Evolutionary conservation across 139 green algal genomes (phyloP).

Genomic region (Axilococcus clingmanii): DNA sequence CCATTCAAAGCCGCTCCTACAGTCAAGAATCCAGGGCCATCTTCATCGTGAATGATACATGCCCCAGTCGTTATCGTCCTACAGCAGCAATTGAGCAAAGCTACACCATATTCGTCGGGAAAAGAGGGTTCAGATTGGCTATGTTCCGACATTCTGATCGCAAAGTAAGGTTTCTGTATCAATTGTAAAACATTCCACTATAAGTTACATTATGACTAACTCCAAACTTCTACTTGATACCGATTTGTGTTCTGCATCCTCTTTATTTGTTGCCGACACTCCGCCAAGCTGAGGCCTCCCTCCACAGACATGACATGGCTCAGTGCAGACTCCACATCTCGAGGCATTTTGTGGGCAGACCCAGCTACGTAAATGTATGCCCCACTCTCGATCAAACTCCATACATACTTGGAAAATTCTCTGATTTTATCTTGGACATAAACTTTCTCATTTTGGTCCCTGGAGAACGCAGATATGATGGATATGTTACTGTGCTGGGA

Average conservation of each 20-base stretch:
- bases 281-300: slow-evolving; percentile 35
- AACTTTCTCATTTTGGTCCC: slow-evolving; percentile 46
- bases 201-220: too few species aligned
- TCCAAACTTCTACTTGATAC: slow-evolving; percentile 88
- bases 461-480: slow-evolving; percentile 65
- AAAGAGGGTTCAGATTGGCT: too few species aligned
- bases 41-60: too few species aligned
- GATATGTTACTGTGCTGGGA: slow-evolving; percentile 32
- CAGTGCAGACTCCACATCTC: slow-evolving; percentile 53
- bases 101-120: too few species aligned
- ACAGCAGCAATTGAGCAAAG: too few species aligned
- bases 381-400: slow-evolving; percentile 43
- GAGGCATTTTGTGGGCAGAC: slow-evolving; percentile 68
- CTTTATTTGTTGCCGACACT: slow-evolving; percentile 43
- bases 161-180: too few species aligned
- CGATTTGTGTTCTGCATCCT: slow-evolving; percentile 49
- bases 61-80: too few species aligned
- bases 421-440: slow-evolving; percentile 77
- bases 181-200: too few species aligned
- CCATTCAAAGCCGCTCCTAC: too few species aligned
- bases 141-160: too few species aligned
- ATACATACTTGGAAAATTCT: slow-evolving; percentile 45
- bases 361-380: slow-evolving; percentile 64
- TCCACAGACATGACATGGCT: slow-evolving; percentile 41
- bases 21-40: too few species aligned